Evolutionary conservation across 768 basidiomycete species (phyloP), one percentile per base, ranked within the genome.

Genomic region (Macrocybe gigantea): DNA sequence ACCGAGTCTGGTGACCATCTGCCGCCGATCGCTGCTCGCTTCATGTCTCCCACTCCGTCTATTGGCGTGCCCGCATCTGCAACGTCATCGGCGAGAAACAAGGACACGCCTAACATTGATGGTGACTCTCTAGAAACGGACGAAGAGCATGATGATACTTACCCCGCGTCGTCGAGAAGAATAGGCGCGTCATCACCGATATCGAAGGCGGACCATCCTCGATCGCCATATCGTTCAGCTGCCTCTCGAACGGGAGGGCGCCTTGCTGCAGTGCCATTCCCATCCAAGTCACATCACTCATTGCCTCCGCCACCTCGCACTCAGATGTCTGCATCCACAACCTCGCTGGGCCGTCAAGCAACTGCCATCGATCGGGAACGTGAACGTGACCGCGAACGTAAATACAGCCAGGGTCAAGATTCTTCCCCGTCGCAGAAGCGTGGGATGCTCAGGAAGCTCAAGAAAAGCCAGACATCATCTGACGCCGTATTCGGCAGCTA

Each of bases 21-120:
- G 3, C 85, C 83, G 2, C 87, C 93, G 43, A 96, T 96, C 52
- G 93, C 93, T 40, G 85, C 93, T 15, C 84, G 89, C 43, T 96
- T 93, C 74, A 88, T 93, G 71, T 86, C 86, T 4, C 87, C 88
- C 7, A 83, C 83, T 30, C 77, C 69, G 15, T 66, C 68, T 4
- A 63, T 59, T 44, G 60, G 61, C 38, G 64, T 67, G 38, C 64
- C 51, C 32, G 44, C 53, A 30, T 49, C 51, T 3, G 55, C 50
- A 31, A 55, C 69, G 41, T 60, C 69, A 6, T 67, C 71, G 29
- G 62, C 62, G 44, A 75, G 78, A 37, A 70, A 73, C 55, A 74
- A 80, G 51, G 81, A 80, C 45, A 70, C 73, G 0, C 81, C 81
- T 5, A 79, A 81, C 49, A 84, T 86, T 22, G 88, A 90, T 52